phyloP scores from a whole-genome alignment of 306 rosid species.

The Hylodesmum podocarpum region DNA sequence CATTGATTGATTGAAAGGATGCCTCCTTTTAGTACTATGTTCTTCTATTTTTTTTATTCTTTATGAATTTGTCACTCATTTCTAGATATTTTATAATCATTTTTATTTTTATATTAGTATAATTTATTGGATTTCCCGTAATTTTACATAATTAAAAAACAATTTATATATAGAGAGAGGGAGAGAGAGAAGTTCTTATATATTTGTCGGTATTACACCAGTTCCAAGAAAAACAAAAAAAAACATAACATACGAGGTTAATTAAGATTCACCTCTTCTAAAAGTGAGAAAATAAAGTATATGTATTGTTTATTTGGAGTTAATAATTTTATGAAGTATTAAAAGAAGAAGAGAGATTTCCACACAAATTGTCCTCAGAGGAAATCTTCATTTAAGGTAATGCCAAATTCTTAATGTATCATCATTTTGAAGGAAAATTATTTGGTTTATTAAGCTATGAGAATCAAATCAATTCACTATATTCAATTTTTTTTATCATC shows the following conservation, averaged over 20 bases:
- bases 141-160: not conserved
- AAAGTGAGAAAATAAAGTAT: not conserved
- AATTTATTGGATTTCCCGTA: not conserved
- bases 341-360: too few relatives aligned
- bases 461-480: too few relatives aligned
- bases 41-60: not conserved
- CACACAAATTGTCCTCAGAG: too few relatives aligned
- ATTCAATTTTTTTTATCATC: too few relatives aligned
- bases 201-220: not conserved
- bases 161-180: not conserved
- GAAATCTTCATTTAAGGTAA: too few relatives aligned
- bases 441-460: too few relatives aligned
- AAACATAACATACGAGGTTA: not conserved
- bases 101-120: not conserved
- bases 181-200: not conserved
- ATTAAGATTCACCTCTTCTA: not conserved
- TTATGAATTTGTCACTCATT: not conserved
- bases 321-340: not conserved
- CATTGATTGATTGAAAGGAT: not conserved
- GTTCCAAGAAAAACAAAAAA: not conserved
- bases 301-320: not conserved
- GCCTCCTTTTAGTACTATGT: constrained; percentile 2
- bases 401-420: too few relatives aligned
- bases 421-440: too few relatives aligned
- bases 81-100: not conserved